A percentile compares a stretch with the other conserved stretches of the same genome.
Evolutionary conservation across 2,329 filamentous ascomycete genomes (phyloP).

Genomic region (Diaporthe citriasiana): DNA sequence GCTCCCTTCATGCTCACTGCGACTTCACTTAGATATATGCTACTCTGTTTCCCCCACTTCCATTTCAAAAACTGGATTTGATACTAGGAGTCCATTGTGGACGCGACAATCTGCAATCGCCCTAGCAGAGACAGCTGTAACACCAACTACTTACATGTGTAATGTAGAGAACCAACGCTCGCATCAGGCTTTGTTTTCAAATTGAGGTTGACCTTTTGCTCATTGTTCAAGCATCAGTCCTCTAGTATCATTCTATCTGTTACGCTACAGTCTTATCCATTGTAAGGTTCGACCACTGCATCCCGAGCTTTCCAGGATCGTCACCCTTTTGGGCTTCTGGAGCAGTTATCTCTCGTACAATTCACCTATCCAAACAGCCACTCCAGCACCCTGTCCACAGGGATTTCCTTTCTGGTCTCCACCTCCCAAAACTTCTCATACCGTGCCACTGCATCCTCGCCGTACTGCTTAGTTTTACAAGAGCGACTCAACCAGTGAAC

Average conservation of each 20-base stretch:
- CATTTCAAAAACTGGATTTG: background rate
- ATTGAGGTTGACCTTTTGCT: background rate
- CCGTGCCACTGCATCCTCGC: background rate
- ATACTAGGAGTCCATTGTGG: background rate
- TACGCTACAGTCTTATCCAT: background rate
- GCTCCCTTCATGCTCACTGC: background rate
- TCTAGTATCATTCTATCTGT: background rate
- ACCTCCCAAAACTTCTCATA: conserved; percentile 1
- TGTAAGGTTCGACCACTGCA: background rate
- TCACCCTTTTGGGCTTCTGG: background rate
- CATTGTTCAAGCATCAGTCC: background rate
- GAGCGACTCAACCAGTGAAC: too few relatives aligned
- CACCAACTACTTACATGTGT: too few relatives aligned
- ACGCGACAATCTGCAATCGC: background rate
- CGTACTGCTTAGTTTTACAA: background rate
- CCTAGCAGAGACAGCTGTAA: background rate
- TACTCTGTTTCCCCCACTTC: background rate
- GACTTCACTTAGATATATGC: background rate
- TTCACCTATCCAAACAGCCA: background rate
- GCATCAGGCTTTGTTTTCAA: background rate
- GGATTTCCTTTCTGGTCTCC: background rate
- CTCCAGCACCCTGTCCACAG: background rate
- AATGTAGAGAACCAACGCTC: background rate
- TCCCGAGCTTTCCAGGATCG: background rate
- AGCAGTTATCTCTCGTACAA: background rate